Conservation (phyloP, 1,139 yeast genomes). For the Scheffersomyces stambukii region DNA sequence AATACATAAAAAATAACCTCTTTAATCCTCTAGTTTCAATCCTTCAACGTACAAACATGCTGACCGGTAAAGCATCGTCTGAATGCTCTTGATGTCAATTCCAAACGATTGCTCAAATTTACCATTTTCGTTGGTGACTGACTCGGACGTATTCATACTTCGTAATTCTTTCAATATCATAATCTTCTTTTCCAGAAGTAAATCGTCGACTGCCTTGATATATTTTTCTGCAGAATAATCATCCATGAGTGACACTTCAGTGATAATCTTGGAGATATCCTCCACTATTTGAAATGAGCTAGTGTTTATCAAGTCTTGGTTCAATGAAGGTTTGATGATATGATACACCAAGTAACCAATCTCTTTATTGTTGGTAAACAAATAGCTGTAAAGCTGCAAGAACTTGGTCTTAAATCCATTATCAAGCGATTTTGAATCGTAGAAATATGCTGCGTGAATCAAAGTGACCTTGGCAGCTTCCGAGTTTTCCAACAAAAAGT, state of each 20-base stretch:
- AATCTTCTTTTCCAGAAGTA: conserved; percentile 13
- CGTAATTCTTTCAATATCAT: conserved; percentile 11
- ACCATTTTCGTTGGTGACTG: conserved; percentile 12
- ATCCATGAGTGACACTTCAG: conserved; percentile 17
- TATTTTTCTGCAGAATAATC: conserved; percentile 18
- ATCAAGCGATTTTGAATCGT: conserved; percentile 44
- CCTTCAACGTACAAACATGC: conserved; percentile 39
- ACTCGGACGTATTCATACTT: conserved; percentile 14
- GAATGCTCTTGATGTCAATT: conserved; percentile 21
- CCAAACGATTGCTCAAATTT: conserved; percentile 12
- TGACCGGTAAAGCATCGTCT: conserved; percentile 37
- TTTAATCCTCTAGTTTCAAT: conserved; percentile 29
- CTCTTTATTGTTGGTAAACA: conserved; percentile 32
- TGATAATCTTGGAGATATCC: conserved; percentile 25
- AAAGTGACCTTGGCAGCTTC: conserved; percentile 44
- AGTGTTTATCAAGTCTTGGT: conserved; percentile 30
- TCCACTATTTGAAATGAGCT: conserved; percentile 25
- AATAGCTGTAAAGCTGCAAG: conserved; percentile 43
- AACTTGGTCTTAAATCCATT: conserved; percentile 48
- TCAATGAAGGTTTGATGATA: conserved; percentile 36
- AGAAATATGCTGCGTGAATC: conserved; percentile 49
- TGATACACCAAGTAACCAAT: conserved; percentile 45
- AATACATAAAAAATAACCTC: conserved; percentile 1
- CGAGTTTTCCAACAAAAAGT: conserved; percentile 42
- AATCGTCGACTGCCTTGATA: conserved; percentile 12